phyloP scores from a whole-genome alignment of 257 asterid species.

The Handroanthus guayacan region DNA sequence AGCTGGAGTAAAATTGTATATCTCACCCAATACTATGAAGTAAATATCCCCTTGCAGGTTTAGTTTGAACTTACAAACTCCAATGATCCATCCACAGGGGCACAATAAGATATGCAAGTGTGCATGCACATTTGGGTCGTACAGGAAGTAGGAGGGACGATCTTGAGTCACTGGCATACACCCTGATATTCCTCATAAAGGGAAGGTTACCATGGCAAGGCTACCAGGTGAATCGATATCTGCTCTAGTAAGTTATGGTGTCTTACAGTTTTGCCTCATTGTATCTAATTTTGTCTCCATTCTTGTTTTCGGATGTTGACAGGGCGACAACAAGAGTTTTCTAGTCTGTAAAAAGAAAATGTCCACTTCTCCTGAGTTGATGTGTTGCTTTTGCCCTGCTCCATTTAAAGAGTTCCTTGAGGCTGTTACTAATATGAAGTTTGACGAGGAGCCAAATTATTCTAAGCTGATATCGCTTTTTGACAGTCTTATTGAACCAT shows the following conservation, averaged over 20 bases:
- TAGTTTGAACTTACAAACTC: constrained; percentile 34
- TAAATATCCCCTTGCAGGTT: neutral
- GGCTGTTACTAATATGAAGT: constrained; percentile 96
- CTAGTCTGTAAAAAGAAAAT: constrained; percentile 96
- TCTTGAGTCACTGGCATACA: constrained; percentile 89
- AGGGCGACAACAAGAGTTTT: constrained; percentile 90
- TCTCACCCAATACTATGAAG: constrained; percentile 14
- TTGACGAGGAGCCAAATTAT: constrained; percentile 98
- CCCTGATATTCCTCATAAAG: constrained; percentile 75
- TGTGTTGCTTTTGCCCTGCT: constrained; percentile 98
- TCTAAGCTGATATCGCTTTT: constrained; percentile 80
- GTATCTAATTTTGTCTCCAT: neutral
- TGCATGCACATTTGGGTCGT: constrained; percentile 98
- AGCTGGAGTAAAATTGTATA: neutral
- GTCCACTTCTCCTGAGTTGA: constrained; percentile 96
- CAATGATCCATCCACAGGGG: constrained; percentile 63
- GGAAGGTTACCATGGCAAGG: constrained; percentile 99
- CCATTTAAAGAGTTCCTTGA: constrained; percentile 92
- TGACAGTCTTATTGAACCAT: constrained; percentile 89
- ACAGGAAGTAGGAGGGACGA: constrained; percentile 99
- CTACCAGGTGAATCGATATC: constrained; percentile 73
- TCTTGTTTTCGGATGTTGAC: constrained; percentile 33
- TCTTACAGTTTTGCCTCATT: constrained; percentile 27
- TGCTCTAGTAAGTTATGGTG: constrained; percentile 29
- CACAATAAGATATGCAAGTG: constrained; percentile 99